Percentiles rank a stretch among this genome's conserved stretches.
Conservation (phyloP, 1,284 basidiomycete species). For the Leccinum solheimii region DNA sequence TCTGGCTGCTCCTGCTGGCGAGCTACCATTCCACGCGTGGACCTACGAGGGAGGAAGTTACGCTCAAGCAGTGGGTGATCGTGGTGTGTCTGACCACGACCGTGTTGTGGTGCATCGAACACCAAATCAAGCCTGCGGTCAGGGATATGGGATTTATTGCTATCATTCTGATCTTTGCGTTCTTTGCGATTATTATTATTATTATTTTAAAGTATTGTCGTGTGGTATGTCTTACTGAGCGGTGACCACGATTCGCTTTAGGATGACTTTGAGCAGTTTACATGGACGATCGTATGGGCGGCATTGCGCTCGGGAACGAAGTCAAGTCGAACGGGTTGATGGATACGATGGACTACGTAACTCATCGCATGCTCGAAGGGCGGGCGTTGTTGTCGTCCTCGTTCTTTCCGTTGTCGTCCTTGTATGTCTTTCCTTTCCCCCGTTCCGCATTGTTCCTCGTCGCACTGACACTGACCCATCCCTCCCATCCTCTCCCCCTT, state of each 20-base stretch:
- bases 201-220: slow-evolving; percentile 68
- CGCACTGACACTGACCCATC: not conserved
- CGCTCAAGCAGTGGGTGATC: slow-evolving; percentile 86
- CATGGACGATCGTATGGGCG: slow-evolving; percentile 91
- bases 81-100: slow-evolving; percentile 89
- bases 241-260: slow-evolving; percentile 35
- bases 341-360: slow-evolving; percentile 69
- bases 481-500: not conserved
- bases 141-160: slow-evolving; percentile 99
- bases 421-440: slow-evolving; percentile 39
- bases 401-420: too few relatives aligned
- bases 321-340: slow-evolving; percentile 90
- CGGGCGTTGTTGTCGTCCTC: slow-evolving; percentile 79
- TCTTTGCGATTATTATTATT: slow-evolving; percentile 74
- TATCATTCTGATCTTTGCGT: slow-evolving; percentile 89
- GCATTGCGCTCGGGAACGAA: slow-evolving; percentile 94
- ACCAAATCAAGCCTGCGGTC: slow-evolving; percentile 73
- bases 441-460: not conserved
- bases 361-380: slow-evolving; percentile 72
- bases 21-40: slow-evolving; percentile 76
- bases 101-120: slow-evolving; percentile 88
- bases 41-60: slow-evolving; percentile 79
- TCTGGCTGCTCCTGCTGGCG: slow-evolving; percentile 89
- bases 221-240: not conserved
- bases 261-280: slow-evolving; percentile 84